Evolutionary conservation across 805 yeast species (phyloP).

Genomic region (Saturnispora bothae): DNA sequence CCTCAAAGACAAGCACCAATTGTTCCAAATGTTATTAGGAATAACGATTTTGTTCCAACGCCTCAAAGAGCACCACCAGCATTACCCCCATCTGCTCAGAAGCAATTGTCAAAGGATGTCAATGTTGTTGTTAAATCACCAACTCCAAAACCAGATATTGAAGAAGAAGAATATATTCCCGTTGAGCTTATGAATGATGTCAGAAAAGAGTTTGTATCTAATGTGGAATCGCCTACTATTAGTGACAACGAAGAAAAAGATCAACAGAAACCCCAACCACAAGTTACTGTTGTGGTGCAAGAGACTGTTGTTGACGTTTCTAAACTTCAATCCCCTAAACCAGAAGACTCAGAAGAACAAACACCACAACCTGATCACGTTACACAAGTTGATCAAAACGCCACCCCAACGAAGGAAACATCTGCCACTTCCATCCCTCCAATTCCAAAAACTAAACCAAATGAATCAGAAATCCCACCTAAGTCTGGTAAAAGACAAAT

Average conservation of each 20-base stretch:
- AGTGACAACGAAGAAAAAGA: neutral
- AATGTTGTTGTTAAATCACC: neutral
- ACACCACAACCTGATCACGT: no score
- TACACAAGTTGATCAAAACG: no score
- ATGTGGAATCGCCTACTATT: neutral
- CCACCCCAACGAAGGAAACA: no score
- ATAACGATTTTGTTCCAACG: slow-evolving; percentile 1
- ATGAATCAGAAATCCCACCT: neutral
- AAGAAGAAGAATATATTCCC: neutral
- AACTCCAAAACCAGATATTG: neutral
- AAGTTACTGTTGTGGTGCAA: no score
- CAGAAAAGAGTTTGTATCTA: slow-evolving; percentile 5
- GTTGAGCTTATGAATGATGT: neutral
- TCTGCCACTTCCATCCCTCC: slow-evolving; percentile 1
- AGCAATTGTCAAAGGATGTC: neutral
- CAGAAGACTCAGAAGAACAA: neutral
- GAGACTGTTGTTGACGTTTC: neutral
- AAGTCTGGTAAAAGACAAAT: slow-evolving; percentile 22
- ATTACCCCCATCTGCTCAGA: slow-evolving; percentile 1
- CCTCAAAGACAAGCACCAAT: slow-evolving; percentile 7
- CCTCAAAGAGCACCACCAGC: slow-evolving; percentile 12
- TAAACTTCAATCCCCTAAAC: neutral
- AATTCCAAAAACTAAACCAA: slow-evolving; percentile 6
- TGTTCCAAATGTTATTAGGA: neutral
- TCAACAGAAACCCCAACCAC: neutral